Evolutionary conservation across 305 asterid species (phyloP).

Genomic region (Plantago coronopus): DNA sequence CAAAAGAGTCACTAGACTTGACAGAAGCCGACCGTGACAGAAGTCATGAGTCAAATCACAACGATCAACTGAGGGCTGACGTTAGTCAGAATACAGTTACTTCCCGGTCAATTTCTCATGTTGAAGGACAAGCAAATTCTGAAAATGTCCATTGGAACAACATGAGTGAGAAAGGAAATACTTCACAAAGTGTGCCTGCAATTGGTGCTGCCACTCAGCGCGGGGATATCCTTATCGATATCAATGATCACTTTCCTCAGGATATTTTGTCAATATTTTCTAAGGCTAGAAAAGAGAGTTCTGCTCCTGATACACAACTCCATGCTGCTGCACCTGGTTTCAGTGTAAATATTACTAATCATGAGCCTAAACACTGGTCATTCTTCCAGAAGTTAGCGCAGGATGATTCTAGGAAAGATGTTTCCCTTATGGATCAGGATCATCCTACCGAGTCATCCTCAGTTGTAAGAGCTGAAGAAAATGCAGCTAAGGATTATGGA

Average conservation of each 20-base stretch:
- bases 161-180: conserved; percentile 31
- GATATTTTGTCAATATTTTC: conserved; percentile 74
- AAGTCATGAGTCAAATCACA: conserved; percentile 37
- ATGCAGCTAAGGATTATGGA: conserved; percentile 39
- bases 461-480: conserved; percentile 44
- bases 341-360: conserved; percentile 70
- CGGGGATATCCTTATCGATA: conserved; percentile 69
- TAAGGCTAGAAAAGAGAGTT: conserved; percentile 45
- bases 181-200: conserved; percentile 41
- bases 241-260: conserved; percentile 77
- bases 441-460: conserved; percentile 52
- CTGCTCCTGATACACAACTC: conserved; percentile 35
- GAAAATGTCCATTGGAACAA: conserved; percentile 31
- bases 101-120: conserved; percentile 29
- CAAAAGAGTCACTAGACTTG: conserved; percentile 28
- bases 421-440: conserved; percentile 92
- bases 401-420: conserved; percentile 61
- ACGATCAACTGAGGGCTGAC: conserved; percentile 33
- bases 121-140: conserved; percentile 34
- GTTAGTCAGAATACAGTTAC: conserved; percentile 33
- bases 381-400: conserved; percentile 72
- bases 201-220: conserved; percentile 37
- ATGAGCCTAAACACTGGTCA: conserved; percentile 81
- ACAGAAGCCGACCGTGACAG: conserved; percentile 33
- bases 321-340: conserved; percentile 58